phyloP scores from a whole-genome alignment of 306 rosid species.

The Ziziphus jujuba region DNA sequence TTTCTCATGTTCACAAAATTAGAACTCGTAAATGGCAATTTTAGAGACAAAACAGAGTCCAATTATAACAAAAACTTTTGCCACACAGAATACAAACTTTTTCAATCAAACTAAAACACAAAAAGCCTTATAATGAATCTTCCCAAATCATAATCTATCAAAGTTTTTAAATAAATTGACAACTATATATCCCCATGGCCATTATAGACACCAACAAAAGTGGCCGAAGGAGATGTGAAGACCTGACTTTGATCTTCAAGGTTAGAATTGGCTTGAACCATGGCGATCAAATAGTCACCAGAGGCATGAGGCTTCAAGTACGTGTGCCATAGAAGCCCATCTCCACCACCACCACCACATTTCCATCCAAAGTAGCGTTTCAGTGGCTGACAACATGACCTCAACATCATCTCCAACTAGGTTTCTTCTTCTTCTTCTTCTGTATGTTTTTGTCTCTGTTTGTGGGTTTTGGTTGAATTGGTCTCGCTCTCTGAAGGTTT shows the following conservation, averaged over 20 bases:
- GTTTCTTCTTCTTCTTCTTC: not conserved
- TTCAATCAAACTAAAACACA: too few relatives aligned
- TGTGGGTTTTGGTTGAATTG: not conserved
- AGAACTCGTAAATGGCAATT: too few relatives aligned
- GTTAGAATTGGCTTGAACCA: constrained; percentile 80
- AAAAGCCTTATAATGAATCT: too few relatives aligned
- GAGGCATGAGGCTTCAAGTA: constrained; percentile 84
- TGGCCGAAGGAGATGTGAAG: constrained; percentile 74
- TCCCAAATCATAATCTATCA: not conserved
- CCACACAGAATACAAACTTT: too few relatives aligned
- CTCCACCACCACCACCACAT: constrained; percentile 35
- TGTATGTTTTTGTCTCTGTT: not conserved
- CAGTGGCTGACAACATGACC: constrained; percentile 42
- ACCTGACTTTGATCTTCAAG: constrained; percentile 98
- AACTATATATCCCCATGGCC: constrained; percentile 50
- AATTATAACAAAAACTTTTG: not conserved
- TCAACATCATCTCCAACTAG: constrained; percentile 46
- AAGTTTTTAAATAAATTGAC: not conserved
- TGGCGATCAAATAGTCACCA: constrained; percentile 94
- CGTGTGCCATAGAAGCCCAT: constrained; percentile 79
- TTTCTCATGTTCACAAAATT: too few relatives aligned
- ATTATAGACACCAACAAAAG: constrained; percentile 84
- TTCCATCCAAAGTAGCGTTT: constrained; percentile 56
- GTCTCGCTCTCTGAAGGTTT: not conserved
- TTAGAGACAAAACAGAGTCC: not conserved